Percentiles rank a stretch among this genome's conserved stretches.
These are phyloP conservation scores for Spirogloea muscicola DNA, from an alignment of 139 green algal species.

Conservation along the genomic window DNA sequence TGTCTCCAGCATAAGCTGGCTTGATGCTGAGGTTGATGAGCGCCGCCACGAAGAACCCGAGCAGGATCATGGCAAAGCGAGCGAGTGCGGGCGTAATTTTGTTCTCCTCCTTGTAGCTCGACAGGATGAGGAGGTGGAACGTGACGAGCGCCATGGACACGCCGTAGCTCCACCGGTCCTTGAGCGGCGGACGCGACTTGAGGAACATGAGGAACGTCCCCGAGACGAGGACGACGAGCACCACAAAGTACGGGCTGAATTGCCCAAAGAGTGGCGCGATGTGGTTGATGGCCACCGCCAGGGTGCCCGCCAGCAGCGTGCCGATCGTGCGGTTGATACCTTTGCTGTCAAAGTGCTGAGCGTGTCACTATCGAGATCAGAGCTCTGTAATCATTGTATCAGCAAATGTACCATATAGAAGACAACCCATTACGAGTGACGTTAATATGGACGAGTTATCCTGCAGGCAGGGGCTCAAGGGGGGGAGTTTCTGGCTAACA, in stretches of 20 bases:
- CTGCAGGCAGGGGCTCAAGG: too few species aligned
- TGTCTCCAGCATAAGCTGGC: slow-evolving; percentile 29
- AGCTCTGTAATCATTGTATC: too few species aligned
- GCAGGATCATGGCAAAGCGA: slow-evolving; percentile 36
- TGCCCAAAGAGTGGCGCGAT: not conserved
- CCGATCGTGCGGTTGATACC: slow-evolving; percentile 38
- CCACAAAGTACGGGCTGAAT: slow-evolving; percentile 33
- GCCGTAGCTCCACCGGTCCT: slow-evolving; percentile 43
- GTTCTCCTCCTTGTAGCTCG: slow-evolving; percentile 17
- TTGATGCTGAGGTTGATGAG: slow-evolving; percentile 23
- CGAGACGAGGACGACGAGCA: slow-evolving; percentile 12
- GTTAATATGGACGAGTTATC: too few species aligned
- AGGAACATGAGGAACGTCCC: slow-evolving; percentile 27
- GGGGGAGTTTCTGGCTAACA: too few species aligned
- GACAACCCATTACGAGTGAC: too few species aligned
- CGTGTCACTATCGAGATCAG: too few species aligned
- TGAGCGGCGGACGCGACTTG: slow-evolving; percentile 33
- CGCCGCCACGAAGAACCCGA: slow-evolving; percentile 32
- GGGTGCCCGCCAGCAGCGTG: slow-evolving; percentile 18
- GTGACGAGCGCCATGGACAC: slow-evolving; percentile 29
- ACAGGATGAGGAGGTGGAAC: slow-evolving; percentile 42
- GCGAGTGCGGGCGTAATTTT: slow-evolving; percentile 8
- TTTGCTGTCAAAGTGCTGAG: slow-evolving; percentile 29
- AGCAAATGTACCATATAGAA: too few species aligned
- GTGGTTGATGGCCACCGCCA: slow-evolving; percentile 32